Base-by-base conservation (phyloP, 2,329 filamentous ascomycete genomes). In the Colletotrichum liaoningense region DNA sequence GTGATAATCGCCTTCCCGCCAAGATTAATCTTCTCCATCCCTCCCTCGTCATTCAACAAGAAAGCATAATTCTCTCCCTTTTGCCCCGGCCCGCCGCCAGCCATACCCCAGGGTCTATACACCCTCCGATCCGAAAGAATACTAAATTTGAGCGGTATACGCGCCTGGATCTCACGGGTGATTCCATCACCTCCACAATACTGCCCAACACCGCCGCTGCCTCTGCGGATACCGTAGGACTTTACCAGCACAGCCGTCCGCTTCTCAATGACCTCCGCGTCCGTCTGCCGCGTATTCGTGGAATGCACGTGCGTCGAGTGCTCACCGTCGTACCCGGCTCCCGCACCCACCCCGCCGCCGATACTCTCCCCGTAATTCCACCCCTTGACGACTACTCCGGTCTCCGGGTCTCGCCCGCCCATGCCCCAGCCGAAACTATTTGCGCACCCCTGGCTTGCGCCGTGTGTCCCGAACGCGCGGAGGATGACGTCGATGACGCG, bases 61-160 rank as follows among this genome's bases (percentile, higher is more conserved):
- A 80, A 80, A 0, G 75, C 79, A 26, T 76, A 78, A 19, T 83
- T 82, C 52, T 74, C 62, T 1, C 80, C 82, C 19, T 70, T 76
- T 56, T 65, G 63, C 0, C 77, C 81, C 0, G 77, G 67, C 4
- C 75, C 63, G 1, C 83, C 81, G 1, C 81, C 81, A 2, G 75
- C 75, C 79, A 83, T 80, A 4, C 82, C 82, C 26, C 81, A 83
- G 0, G 82, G 81, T 4, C 75, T 71, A 60, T 80, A 80, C 3
- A 81, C 80, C 1, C 83, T 75, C 1, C 82, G 75, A 16, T 84
- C 83, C 14, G 79, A 83, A 14, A 85, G 75, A 35, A 85, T 81
- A 28, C 79, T 80, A 2, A 79, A 81, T 72, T 80, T 78, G 16
- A 84, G 69, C 9, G 79, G 79, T 1, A 78, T 74, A 0, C 79